Conservation (phyloP, 225 moss, liverwort and hornwort species). For the Sphagnum contortum region DNA sequence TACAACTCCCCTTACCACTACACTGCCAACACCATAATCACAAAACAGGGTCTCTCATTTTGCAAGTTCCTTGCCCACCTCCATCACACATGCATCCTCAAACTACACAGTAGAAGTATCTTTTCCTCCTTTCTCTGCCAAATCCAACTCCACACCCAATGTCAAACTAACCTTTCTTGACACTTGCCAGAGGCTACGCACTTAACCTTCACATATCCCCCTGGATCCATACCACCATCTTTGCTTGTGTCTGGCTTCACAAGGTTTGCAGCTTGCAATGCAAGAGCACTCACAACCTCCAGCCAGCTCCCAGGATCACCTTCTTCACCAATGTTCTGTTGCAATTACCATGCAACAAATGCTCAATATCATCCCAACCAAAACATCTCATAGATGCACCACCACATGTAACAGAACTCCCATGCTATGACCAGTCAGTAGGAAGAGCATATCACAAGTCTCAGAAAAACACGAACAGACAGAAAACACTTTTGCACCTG, state of each 20-base stretch:
- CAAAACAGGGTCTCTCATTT: too few species aligned
- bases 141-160: too few species aligned
- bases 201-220: constrained; percentile 87
- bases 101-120: too few species aligned
- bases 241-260: constrained; percentile 82
- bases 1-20: constrained; percentile 81
- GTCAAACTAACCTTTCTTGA: constrained; percentile 50
- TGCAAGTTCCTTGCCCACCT: neutral
- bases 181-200: constrained; percentile 76
- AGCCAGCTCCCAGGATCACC: constrained; percentile 77
- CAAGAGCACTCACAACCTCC: constrained; percentile 73
- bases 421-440: too few species aligned
- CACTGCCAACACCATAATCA: constrained; percentile 25
- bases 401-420: too few species aligned
- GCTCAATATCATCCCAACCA: neutral
- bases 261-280: constrained; percentile 71
- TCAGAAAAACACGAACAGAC: too few species aligned
- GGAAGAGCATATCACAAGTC: too few species aligned
- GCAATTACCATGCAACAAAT: neutral
- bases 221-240: constrained; percentile 86
- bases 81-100: neutral
- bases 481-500: too few species aligned
- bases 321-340: constrained; percentile 54
- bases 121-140: too few species aligned
- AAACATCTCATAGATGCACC: too few species aligned